Percentiles rank a stretch among this genome's conserved stretches.
These are phyloP conservation scores for Leucogyrophana mollusca DNA, from an alignment of 768 basidiomycete species.

Conservation along the genomic window DNA sequence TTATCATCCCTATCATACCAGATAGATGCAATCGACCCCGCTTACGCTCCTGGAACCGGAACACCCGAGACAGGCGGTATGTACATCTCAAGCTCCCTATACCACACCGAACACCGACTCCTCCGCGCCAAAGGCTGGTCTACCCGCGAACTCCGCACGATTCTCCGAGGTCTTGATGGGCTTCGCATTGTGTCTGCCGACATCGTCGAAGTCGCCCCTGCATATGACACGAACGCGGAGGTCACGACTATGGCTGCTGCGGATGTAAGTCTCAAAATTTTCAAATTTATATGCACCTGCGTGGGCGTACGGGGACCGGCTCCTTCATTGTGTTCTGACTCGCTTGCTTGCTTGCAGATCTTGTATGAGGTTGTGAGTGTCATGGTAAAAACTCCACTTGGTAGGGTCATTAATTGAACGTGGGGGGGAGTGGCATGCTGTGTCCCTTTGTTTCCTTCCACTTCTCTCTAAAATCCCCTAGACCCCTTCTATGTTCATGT, in stretches of 20 bases:
- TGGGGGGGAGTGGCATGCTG: too few species aligned
- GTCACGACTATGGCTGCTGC: slow-evolving; percentile 64
- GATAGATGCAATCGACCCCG: slow-evolving; percentile 82
- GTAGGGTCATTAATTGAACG: slow-evolving; percentile 42
- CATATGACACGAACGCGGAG: slow-evolving; percentile 70
- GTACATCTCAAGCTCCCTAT: too few species aligned
- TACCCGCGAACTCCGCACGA: slow-evolving; percentile 76
- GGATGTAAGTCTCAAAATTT: slow-evolving; percentile 47
- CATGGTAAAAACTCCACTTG: slow-evolving; percentile 78
- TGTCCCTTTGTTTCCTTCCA: too few species aligned
- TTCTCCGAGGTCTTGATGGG: slow-evolving; percentile 73
- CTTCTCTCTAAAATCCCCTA: too few species aligned
- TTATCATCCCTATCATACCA: slow-evolving; percentile 24
- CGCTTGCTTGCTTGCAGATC: slow-evolving; percentile 40
- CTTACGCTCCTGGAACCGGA: slow-evolving; percentile 80
- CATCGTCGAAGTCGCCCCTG: slow-evolving; percentile 83
- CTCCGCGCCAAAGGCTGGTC: slow-evolving; percentile 55
- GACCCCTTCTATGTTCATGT: too few species aligned
- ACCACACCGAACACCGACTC: too few species aligned
- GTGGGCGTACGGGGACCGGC: slow-evolving; percentile 3
- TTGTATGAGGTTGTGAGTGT: slow-evolving; percentile 74
- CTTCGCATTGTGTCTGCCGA: slow-evolving; percentile 78
- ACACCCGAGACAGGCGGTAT: slow-evolving; percentile 79
- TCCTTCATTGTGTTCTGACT: too few species aligned
- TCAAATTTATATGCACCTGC: too few species aligned